phyloP scores from a whole-genome alignment of 2,329 filamentous ascomycete genomes.

The Sclerotinia nivalis region DNA sequence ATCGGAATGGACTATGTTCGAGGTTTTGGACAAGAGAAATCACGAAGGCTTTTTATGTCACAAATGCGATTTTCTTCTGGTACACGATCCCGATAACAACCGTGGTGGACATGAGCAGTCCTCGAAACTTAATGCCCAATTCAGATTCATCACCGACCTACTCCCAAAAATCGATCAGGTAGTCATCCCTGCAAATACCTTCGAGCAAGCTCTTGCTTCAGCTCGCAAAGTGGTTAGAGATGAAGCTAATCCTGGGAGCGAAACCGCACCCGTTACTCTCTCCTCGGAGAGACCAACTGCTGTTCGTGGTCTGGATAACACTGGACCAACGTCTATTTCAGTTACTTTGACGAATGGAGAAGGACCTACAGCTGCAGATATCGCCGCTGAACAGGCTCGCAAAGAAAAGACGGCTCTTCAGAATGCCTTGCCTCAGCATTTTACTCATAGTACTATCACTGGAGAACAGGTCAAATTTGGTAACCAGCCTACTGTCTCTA shows the following conservation, averaged over 20 bases:
- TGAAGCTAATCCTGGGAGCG: constrained; percentile 63
- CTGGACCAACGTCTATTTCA: constrained; percentile 66
- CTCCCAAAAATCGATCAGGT: constrained; percentile 76
- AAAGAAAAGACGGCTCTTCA: constrained; percentile 66
- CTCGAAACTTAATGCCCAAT: constrained; percentile 74
- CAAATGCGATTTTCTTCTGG: constrained; percentile 67
- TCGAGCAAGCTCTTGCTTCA: constrained; percentile 65
- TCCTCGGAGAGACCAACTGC: constrained; percentile 60
- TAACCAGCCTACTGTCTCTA: constrained; percentile 43
- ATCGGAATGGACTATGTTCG: constrained; percentile 84
- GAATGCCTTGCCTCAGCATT: constrained; percentile 71
- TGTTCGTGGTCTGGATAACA: constrained; percentile 67
- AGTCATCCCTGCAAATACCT: constrained; percentile 71
- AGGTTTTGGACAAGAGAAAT: constrained; percentile 75
- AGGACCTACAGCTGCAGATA: constrained; percentile 66
- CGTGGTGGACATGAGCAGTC: constrained; percentile 72
- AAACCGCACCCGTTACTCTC: constrained; percentile 58
- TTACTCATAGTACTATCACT: constrained; percentile 68
- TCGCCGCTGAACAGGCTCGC: constrained; percentile 62
- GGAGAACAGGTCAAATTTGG: constrained; percentile 58
- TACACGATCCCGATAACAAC: constrained; percentile 65
- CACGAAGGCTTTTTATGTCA: constrained; percentile 77
- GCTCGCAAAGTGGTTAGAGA: constrained; percentile 66
- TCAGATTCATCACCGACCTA: constrained; percentile 75
- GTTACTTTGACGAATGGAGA: constrained; percentile 68